Conservation (phyloP, 306 rosid genomes). For the Hippophae gyantsensis region DNA sequence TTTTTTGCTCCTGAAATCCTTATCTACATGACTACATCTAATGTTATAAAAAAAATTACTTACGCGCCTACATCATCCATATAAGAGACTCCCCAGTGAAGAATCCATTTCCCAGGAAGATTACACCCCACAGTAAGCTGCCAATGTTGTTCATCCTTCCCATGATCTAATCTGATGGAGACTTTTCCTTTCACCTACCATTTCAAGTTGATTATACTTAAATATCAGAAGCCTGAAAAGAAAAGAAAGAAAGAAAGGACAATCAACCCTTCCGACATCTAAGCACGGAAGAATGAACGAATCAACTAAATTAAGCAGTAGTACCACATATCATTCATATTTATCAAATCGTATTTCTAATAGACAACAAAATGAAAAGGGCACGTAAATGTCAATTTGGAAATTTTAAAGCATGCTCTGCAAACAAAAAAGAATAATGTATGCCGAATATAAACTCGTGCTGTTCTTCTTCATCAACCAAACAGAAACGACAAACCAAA, state of each 20-base stretch:
- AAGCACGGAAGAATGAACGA: background rate
- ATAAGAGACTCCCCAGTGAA: conserved; percentile 90
- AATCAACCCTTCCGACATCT: background rate
- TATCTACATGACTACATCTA: background rate
- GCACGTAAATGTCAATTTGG: too few species aligned
- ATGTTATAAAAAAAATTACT: conserved; percentile 7
- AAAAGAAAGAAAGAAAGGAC: background rate
- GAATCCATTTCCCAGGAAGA: conserved; percentile 82
- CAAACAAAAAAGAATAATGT: too few species aligned
- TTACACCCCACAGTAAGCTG: conserved; percentile 71
- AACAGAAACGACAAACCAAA: background rate
- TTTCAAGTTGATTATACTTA: conserved; percentile 13
- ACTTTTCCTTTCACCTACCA: conserved; percentile 79
- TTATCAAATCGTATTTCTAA: too few species aligned
- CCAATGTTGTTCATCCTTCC: conserved; percentile 32
- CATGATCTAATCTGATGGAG: conserved; percentile 48
- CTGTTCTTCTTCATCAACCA: background rate
- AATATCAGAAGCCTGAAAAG: background rate
- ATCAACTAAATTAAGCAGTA: background rate
- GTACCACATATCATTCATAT: background rate
- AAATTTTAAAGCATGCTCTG: too few species aligned
- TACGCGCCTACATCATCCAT: conserved; percentile 69
- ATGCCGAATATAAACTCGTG: too few species aligned
- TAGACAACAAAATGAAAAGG: too few species aligned
- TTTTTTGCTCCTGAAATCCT: too few species aligned